Evolutionary conservation across 106 monocot species (phyloP).

Genomic region (Chionographis japonica): DNA sequence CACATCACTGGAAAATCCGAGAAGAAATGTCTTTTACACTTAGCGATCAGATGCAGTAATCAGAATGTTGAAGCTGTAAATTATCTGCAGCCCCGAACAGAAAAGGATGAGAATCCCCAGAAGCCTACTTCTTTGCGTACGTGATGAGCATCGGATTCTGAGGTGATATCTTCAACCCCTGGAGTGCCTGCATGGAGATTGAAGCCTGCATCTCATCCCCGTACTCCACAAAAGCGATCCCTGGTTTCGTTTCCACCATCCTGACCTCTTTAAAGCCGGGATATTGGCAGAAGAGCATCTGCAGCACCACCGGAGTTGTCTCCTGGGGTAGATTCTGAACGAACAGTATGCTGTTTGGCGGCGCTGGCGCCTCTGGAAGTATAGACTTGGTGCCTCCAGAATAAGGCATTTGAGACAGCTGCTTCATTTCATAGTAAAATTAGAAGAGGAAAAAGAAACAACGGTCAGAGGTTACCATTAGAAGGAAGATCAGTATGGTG

Average conservation of each 20-base stretch:
- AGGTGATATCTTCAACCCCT: conserved; percentile 76
- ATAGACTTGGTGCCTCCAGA: conserved; percentile 53
- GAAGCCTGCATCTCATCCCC: conserved; percentile 86
- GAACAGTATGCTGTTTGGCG: conserved; percentile 88
- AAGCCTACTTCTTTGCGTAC: conserved; percentile 83
- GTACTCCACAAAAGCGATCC: conserved; percentile 93
- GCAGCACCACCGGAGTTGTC: conserved; percentile 84
- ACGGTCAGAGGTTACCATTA: background rate
- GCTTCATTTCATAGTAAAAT: conserved; percentile 6
- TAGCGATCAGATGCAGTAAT: too few species aligned
- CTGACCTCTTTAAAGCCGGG: conserved; percentile 93
- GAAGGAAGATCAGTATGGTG: background rate
- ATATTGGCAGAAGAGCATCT: conserved; percentile 94
- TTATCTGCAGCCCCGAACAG: too few species aligned
- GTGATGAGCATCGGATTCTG: conserved; percentile 81
- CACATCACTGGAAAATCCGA: too few species aligned
- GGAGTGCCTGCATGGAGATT: conserved; percentile 69
- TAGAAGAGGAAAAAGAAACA: background rate
- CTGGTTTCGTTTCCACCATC: conserved; percentile 89
- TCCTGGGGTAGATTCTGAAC: conserved; percentile 91
- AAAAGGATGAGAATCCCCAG: conserved; percentile 2
- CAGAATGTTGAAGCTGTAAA: too few species aligned
- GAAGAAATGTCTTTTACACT: too few species aligned
- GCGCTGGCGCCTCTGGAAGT: conserved; percentile 54
- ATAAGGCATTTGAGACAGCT: conserved; percentile 73